These are phyloP conservation scores for Xylaria castorea DNA, from an alignment of 495 filamentous ascomycete species.

Conservation along the genomic window DNA sequence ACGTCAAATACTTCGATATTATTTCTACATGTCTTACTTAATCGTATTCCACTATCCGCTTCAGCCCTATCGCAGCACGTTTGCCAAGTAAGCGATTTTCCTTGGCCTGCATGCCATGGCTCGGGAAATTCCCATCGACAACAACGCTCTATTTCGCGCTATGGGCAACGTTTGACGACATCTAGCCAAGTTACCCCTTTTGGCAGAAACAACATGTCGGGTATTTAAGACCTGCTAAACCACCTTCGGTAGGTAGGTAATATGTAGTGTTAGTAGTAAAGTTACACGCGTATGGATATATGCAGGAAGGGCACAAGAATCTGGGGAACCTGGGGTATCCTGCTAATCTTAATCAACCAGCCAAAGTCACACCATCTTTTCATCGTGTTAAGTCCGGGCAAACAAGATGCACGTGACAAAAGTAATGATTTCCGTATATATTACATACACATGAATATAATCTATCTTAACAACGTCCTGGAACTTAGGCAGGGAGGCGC, in stretches of 20 bases:
- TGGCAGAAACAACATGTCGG: background rate
- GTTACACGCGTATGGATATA: background rate
- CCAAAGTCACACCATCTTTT: background rate
- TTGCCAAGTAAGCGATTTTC: constrained; percentile 6
- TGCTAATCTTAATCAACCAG: background rate
- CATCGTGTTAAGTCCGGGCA: background rate
- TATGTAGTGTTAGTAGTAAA: background rate
- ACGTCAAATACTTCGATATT: background rate
- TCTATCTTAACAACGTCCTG: background rate
- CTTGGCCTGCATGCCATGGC: constrained; percentile 18
- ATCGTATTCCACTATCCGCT: background rate
- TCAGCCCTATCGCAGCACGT: constrained; percentile 4
- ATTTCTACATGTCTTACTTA: background rate
- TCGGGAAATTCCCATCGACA: constrained; percentile 1
- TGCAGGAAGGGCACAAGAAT: background rate
- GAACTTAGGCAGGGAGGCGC: too few relatives aligned
- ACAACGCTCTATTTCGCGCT: background rate
- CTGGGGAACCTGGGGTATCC: background rate
- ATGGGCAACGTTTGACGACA: background rate
- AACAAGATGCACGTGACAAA: background rate
- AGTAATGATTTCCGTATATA: background rate
- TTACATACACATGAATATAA: background rate
- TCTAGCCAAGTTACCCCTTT: background rate
- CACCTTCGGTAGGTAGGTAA: background rate
- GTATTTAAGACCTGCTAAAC: background rate